Base-by-base conservation (phyloP, 805 yeast species). In the Kluyveromyces siamensis region DNA sequence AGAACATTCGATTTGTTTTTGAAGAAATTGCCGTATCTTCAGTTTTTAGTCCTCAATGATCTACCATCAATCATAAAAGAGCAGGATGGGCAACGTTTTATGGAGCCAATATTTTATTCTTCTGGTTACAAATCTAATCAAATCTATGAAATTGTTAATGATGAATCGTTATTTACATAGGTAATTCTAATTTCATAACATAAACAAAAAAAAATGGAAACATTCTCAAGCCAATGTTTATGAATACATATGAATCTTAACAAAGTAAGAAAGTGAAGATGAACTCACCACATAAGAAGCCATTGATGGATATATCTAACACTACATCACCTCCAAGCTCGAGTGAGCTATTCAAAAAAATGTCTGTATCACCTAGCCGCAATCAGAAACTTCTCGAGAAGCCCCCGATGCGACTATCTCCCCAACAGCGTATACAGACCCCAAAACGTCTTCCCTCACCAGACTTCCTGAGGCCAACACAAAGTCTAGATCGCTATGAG, bases 41-140 rank as follows among this genome's bases (percentile, higher is more conserved):
- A 62, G 46, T 68, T 61, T 39, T 47, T 71, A 44, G 62, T 62
- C 1, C 45, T 70, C 11, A 69, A 68, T 45, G 72, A 66, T 40
- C 47, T 68, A 14, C 65, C 72, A 1, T 63, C 71, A 2, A 51
- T 57, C 40, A 48, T 68, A 8, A 43, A 54, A 17, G 53, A 58
- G 38, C 62, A 58, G 21, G 61, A 53, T 27, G 53, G 54, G 14
- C 68, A 64, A 52, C 56, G 44, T 43, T 60, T 60, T 46, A 61
- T 58, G 37, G 45, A 59, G 11, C 68, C 68, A 8, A 44, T 63
- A 2, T 64, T 61, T 42, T 54, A 58, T 43, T 48, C 51, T 21
- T 14, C 50, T 3, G 53, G 52, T 16, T 64, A 63, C 42, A 50
- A 49, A 36, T 62, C 60, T 37, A 64, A 64, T 46, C 67, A 63